Conservation (phyloP, 2,329 filamentous ascomycete species). For the Cladosporium halotolerans region DNA sequence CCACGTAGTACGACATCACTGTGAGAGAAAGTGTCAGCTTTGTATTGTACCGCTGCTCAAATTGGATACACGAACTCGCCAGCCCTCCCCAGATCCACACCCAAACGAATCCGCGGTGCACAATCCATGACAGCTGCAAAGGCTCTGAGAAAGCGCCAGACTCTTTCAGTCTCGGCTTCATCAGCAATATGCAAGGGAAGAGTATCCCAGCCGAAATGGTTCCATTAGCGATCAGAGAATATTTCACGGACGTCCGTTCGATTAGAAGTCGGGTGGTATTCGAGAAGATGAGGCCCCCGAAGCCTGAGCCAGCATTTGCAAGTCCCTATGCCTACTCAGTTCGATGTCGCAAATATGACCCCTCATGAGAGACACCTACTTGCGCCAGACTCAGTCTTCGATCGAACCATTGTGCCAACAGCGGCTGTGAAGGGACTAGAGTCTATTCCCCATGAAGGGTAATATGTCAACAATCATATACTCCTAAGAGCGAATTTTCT, state of each 20-base stretch:
- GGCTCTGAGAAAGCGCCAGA: background rate
- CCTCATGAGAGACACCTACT: background rate
- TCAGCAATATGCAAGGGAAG: background rate
- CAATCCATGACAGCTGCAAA: conserved; percentile 3
- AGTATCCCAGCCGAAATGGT: conserved; percentile 3
- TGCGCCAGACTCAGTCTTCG: conserved; percentile 4
- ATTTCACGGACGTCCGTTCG: conserved; percentile 2
- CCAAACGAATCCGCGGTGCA: conserved; percentile 3
- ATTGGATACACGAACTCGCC: background rate
- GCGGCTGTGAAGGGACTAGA: background rate
- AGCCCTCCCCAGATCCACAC: conserved; percentile 7
- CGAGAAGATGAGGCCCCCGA: background rate
- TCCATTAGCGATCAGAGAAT: conserved; percentile 2
- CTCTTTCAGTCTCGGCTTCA: background rate
- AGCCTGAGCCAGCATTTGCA: conserved; percentile 1
- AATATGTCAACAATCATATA: background rate
- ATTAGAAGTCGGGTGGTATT: conserved; percentile 6
- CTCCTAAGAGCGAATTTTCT: no score
- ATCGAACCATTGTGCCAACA: conserved; percentile 8
- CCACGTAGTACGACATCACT: conserved; percentile 10
- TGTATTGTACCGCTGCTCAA: background rate
- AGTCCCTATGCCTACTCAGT: background rate
- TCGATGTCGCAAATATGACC: background rate
- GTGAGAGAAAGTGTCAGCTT: background rate
- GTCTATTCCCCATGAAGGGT: background rate